Base-by-base conservation (phyloP, 257 asterid species). In the Avicennia marina region DNA sequence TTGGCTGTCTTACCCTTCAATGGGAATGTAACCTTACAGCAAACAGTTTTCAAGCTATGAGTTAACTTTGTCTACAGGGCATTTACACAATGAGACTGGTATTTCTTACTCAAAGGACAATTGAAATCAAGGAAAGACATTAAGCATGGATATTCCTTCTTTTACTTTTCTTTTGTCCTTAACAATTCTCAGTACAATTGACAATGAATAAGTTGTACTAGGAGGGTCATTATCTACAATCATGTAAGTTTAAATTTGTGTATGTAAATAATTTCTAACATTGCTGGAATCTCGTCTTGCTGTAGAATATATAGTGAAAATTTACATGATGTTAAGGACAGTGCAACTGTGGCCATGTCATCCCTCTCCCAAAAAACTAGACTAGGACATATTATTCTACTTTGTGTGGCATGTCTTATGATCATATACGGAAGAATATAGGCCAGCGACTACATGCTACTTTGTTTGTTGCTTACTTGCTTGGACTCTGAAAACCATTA, bases 261-360 rank as follows among this genome's bases (percentile, higher is more conserved):
- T 48, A 12, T 49, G 11, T 44, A n/a, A 40, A 22, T 32, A 12
- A 6, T 60, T 12, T 39, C 50, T 21, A 0, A 34, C 33, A 33
- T 62, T 62, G 59, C 43, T 53, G 62, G 39, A 55, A 41, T 52
- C 33, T 46, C 34, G n/a, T n/a, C 12, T 22, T 1, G 45, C 16
- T 46, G 45, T 21, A 60, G 26, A 2, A 36, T 60, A 11, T 19
- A 20, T 31, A 5, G 15, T 9, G 36, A 21, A 8, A 13, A 2
- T 42, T 42, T 22, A 64, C 29, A 51, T 42, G 46, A 22, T 22
- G 8, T 50, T 26, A 6, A 52, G 34, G 53, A 34, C n/a, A 19
- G 26, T 12, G 33, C 19, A 52, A 42, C 36, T 40, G 7, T 50
- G 38, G 33, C 27, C 1, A 25, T 11, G 11, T 22, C 11, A 53